Evolutionary conservation across 2,329 filamentous ascomycete genomes (phyloP).

Genomic region (Coniochaeta sp.): DNA sequence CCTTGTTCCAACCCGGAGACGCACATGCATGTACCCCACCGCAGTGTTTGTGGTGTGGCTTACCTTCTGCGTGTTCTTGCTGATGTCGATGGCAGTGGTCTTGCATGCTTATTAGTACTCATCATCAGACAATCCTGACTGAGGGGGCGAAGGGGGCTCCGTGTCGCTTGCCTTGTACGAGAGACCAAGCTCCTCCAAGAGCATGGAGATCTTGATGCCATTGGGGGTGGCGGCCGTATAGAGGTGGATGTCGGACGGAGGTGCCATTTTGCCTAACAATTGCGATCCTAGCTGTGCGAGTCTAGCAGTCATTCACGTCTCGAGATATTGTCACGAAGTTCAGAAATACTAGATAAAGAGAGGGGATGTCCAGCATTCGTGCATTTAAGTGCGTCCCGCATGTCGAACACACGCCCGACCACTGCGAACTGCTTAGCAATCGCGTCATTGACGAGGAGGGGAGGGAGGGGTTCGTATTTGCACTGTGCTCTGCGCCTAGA

Average conservation of each 20-base stretch:
- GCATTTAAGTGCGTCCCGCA: not conserved
- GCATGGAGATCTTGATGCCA: conserved; percentile 82
- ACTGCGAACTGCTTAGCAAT: not conserved
- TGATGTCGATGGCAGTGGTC: conserved; percentile 60
- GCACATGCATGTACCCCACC: too few species aligned
- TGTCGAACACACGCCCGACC: not conserved
- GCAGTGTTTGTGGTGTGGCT: not conserved
- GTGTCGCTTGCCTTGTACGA: conserved; percentile 58
- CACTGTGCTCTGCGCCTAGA: not conserved
- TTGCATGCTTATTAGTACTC: conserved; percentile 11
- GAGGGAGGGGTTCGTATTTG: not conserved
- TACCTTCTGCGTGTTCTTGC: conserved; percentile 68
- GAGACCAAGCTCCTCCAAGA: conserved; percentile 76
- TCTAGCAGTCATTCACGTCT: not conserved
- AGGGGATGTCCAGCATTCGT: not conserved
- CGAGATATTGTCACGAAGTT: not conserved
- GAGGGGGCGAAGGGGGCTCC: not conserved
- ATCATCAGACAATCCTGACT: not conserved
- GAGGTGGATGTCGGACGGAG: conserved; percentile 61
- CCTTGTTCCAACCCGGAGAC: not conserved
- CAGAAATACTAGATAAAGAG: not conserved
- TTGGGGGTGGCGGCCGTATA: conserved; percentile 83
- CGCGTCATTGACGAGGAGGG: not conserved
- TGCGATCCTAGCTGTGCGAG: conserved; percentile 6
- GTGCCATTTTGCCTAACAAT: conserved; percentile 29